Base-by-base conservation (phyloP, 202 grass and related monocot species). In the Schoenoplectus triqueter region DNA sequence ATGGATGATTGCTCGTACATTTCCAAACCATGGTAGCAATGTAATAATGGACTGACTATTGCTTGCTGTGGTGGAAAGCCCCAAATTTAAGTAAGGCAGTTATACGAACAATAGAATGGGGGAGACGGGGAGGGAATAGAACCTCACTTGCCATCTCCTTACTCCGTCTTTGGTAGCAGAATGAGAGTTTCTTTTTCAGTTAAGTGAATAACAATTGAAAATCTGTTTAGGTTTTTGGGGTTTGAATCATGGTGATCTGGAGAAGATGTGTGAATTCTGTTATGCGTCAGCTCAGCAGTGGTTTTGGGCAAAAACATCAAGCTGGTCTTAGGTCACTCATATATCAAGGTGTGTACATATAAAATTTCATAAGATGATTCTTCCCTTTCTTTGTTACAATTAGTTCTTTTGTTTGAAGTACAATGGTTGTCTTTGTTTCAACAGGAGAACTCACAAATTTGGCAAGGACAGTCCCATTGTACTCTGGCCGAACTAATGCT, bases 201-300 rank as follows among this genome's bases (percentile, higher is more conserved):
- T 22, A 22, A 66, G 17, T 64, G 0, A 20, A 50, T 19, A 31
- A 81, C 10, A 7, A 39, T 66, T 81, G 15, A 47, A 6, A 59
- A 17, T 9, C 15, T 17, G 54, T 52, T 64, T 57, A 86, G 84
- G 84, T 86, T 79, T 63, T 86, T 15, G 56, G 70, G 2, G 67
- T 66, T 78, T 73, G 39, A 65, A 78, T 21, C 41, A 86, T 86
- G 84, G 72, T 79, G 41, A 57, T 75, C 7, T 86, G 84, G 84
- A 64, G 63, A 56, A 86, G 72, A 56, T 86, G 72, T 64, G 60
- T 67, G 70, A 75, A 44, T 55, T 79, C 72, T 65, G 39, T 78
- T 44, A 9, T 78, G 69, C 72, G 60, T 18, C 84, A 67, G 70
- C 10, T 78, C 54, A 67, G 18, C 45, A 86, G 2, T 60, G 60